Conservation (phyloP, 2,329 filamentous ascomycete genomes). For the Fonsecaea monophora region DNA sequence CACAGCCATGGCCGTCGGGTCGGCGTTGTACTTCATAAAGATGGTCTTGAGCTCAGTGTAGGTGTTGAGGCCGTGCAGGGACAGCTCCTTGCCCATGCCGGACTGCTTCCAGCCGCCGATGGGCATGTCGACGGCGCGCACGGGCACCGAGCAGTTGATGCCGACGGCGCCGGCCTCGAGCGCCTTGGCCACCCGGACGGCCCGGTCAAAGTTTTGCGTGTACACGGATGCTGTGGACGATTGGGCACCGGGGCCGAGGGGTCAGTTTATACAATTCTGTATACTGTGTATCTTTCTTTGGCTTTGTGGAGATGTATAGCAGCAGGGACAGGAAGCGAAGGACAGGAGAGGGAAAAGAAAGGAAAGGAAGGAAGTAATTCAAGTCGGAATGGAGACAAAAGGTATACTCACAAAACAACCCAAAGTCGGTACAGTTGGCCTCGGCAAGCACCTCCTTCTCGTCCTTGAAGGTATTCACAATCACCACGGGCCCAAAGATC, state of each 20-base stretch:
- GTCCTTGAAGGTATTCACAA: slow-evolving; percentile 47
- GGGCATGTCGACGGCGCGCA: slow-evolving; percentile 46
- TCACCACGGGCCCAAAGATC: slow-evolving; percentile 52
- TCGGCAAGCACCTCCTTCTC: slow-evolving; percentile 47
- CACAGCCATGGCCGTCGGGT: slow-evolving; percentile 14
- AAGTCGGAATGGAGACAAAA: background rate
- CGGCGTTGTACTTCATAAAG: slow-evolving; percentile 44
- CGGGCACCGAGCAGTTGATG: slow-evolving; percentile 56
- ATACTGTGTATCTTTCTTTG: too few relatives aligned
- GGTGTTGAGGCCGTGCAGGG: slow-evolving; percentile 48
- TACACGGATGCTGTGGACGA: slow-evolving; percentile 46
- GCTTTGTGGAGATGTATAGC: too few relatives aligned
- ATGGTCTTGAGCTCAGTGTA: slow-evolving; percentile 49
- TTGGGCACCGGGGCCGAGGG: too few relatives aligned
- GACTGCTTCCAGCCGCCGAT: slow-evolving; percentile 54
- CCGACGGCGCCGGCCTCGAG: slow-evolving; percentile 53
- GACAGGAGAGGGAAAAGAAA: too few relatives aligned
- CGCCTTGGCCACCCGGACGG: slow-evolving; percentile 48
- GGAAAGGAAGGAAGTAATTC: background rate
- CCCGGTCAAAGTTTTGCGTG: slow-evolving; percentile 49
- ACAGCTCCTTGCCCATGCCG: slow-evolving; percentile 57
- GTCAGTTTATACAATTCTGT: too few relatives aligned
- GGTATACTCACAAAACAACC: slow-evolving; percentile 45
- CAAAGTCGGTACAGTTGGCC: slow-evolving; percentile 50
- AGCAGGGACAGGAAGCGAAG: too few relatives aligned